Evolutionary conservation across 2,329 filamentous ascomycete species (phyloP).

Genomic region (Fusarium beomiforme): DNA sequence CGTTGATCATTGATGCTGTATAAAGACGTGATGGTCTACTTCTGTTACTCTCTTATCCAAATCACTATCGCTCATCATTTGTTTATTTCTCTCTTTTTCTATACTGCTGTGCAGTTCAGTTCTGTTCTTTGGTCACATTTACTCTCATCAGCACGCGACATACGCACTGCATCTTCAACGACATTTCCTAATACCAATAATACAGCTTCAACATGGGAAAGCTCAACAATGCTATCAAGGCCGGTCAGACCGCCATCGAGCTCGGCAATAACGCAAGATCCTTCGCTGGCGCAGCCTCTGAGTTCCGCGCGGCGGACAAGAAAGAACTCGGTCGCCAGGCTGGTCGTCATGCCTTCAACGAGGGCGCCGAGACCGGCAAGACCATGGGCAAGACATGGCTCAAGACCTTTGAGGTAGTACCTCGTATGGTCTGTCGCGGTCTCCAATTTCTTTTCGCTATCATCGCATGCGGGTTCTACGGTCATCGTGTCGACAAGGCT

Average conservation of each 20-base stretch:
- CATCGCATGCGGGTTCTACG: slow-evolving; percentile 75
- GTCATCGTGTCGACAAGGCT: slow-evolving; percentile 61
- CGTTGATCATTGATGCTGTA: slow-evolving; percentile 10
- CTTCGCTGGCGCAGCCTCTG: slow-evolving; percentile 41
- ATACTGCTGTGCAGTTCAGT: slow-evolving; percentile 35
- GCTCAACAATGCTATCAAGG: slow-evolving; percentile 45
- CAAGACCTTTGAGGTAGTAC: slow-evolving; percentile 57
- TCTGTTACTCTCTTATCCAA: background rate
- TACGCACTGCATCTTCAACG: background rate
- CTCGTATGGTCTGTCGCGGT: slow-evolving; percentile 66
- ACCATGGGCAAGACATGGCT: slow-evolving; percentile 56
- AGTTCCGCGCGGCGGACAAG: slow-evolving; percentile 49
- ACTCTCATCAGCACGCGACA: background rate
- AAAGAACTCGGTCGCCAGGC: slow-evolving; percentile 47
- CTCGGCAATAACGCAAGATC: slow-evolving; percentile 44
- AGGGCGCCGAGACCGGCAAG: slow-evolving; percentile 52
- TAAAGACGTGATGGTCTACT: slow-evolving; percentile 7
- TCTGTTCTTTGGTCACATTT: background rate
- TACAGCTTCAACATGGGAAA: slow-evolving; percentile 42
- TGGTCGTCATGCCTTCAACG: slow-evolving; percentile 47
- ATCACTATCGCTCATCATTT: slow-evolving; percentile 2
- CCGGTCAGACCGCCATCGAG: slow-evolving; percentile 48
- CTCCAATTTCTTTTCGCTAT: slow-evolving; percentile 77
- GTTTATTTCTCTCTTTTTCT: background rate
- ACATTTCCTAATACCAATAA: background rate